Evolutionary conservation across 495 filamentous ascomycete species (phyloP).

Genomic region (Hyaloscypha finlandica): DNA sequence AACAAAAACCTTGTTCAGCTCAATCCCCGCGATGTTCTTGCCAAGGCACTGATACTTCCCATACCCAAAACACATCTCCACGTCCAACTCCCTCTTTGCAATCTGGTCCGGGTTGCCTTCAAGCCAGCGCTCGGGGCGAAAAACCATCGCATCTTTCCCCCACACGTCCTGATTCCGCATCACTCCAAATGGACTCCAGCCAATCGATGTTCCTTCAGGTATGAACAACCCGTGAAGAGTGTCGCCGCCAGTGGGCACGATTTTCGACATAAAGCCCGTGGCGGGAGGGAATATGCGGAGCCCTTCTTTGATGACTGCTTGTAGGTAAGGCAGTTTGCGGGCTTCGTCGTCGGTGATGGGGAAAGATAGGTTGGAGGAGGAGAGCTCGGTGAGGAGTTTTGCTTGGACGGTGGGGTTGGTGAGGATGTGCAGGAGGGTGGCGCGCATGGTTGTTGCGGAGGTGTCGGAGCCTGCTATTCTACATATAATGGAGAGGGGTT

Average conservation of each 20-base stretch:
- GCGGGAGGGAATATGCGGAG: slow-evolving; percentile 47
- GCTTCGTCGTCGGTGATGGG: slow-evolving; percentile 36
- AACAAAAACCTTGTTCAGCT: slow-evolving; percentile 49
- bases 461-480: slow-evolving; percentile 54
- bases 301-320: slow-evolving; percentile 53
- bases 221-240: slow-evolving; percentile 48
- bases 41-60: slow-evolving; percentile 49
- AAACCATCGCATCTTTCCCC: slow-evolving; percentile 49
- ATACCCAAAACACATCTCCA: slow-evolving; percentile 45
- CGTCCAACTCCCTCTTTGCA: slow-evolving; percentile 39
- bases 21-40: slow-evolving; percentile 45
- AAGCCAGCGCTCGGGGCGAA: slow-evolving; percentile 59
- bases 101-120: slow-evolving; percentile 37
- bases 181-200: slow-evolving; percentile 38
- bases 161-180: slow-evolving; percentile 42
- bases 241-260: slow-evolving; percentile 52
- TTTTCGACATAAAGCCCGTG: slow-evolving; percentile 41
- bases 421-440: slow-evolving; percentile 54
- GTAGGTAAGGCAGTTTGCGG: slow-evolving; percentile 49
- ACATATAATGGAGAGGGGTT: neutral
- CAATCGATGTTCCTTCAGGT: slow-evolving; percentile 53
- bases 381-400: slow-evolving; percentile 58
- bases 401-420: slow-evolving; percentile 46
- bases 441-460: slow-evolving; percentile 59
- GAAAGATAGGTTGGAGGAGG: slow-evolving; percentile 31